These are phyloP conservation scores for Clathrospora elynae DNA, from an alignment of 2,329 filamentous ascomycete genomes.

Conservation along the genomic window DNA sequence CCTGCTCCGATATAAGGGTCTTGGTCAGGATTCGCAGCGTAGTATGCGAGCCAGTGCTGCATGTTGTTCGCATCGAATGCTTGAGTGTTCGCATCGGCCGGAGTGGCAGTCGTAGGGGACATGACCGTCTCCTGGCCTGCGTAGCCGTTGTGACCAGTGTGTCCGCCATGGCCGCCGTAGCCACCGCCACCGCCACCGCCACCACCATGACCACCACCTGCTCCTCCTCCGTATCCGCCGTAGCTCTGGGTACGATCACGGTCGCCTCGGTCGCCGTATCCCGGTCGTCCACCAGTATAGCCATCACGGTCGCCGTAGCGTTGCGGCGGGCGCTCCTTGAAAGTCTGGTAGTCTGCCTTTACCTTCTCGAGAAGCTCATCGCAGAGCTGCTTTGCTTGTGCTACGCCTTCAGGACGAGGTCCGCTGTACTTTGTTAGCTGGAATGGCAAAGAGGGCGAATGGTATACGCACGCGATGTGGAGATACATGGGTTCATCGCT, in stretches of 20 bases:
- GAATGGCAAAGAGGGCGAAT: constrained; percentile 4
- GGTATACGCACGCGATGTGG: constrained; percentile 77
- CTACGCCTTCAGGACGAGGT: constrained; percentile 83
- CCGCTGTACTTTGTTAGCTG: constrained; percentile 61
- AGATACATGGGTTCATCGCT: constrained; percentile 97
- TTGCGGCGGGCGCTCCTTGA: constrained; percentile 71
- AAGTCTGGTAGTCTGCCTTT: constrained; percentile 83
- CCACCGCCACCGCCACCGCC: constrained; percentile 49
- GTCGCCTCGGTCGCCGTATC: constrained; percentile 52
- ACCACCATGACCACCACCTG: constrained; percentile 47
- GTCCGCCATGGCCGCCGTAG: constrained; percentile 46
- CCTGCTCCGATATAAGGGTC: constrained; percentile 93
- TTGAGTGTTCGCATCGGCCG: constrained; percentile 48
- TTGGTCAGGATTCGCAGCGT: constrained; percentile 70
- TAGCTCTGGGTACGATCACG: constrained; percentile 50
- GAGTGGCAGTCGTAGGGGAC: constrained; percentile 42
- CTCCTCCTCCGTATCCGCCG: constrained; percentile 44
- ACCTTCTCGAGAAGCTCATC: constrained; percentile 87
- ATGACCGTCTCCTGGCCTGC: constrained; percentile 30
- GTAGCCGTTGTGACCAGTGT: constrained; percentile 40
- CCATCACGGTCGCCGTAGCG: constrained; percentile 52
- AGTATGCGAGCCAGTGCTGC: constrained; percentile 74
- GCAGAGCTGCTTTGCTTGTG: constrained; percentile 85
- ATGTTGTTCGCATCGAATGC: constrained; percentile 74
- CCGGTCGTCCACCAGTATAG: constrained; percentile 38